Evolutionary conservation across 768 basidiomycete genomes (phyloP).

Genomic region (Pleurotus pulmonarius): DNA sequence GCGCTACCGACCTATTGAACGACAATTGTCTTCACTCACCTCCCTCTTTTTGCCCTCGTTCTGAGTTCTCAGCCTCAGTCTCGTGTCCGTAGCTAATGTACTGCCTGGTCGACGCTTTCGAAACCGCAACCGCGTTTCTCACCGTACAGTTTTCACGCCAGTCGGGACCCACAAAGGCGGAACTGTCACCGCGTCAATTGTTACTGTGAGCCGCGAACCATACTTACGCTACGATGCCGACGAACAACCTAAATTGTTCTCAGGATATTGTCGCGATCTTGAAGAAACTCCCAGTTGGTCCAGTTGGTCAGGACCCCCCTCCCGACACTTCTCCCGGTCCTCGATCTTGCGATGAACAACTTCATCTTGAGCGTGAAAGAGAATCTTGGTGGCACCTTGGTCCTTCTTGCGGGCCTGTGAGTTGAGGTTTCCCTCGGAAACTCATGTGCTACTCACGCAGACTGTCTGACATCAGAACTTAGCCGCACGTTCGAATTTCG

Average conservation of each 20-base stretch:
- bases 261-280: conserved; percentile 18
- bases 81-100: conserved; percentile 7
- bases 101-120: conserved; percentile 16
- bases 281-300: conserved; percentile 18
- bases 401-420: conserved; percentile 21
- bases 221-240: too few relatives aligned
- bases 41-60: neutral
- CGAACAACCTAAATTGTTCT: neutral
- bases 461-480: too few relatives aligned
- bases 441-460: too few relatives aligned
- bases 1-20: too few relatives aligned
- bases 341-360: conserved; percentile 20
- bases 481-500: too few relatives aligned
- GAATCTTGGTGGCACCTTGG: conserved; percentile 24
- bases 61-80: neutral
- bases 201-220: conserved; percentile 16
- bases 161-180: conserved; percentile 20
- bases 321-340: conserved; percentile 17
- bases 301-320: conserved; percentile 14
- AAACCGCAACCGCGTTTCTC: conserved; percentile 17
- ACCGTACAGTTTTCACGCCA: conserved; percentile 5
- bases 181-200: conserved; percentile 20
- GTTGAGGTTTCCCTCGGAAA: neutral
- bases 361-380: conserved; percentile 20
- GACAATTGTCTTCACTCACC: neutral